Percentiles rank a stretch among this genome's conserved stretches.
phyloP scores from a whole-genome alignment of 2,329 filamentous ascomycete genomes.

The Polytolypa hystricis region DNA sequence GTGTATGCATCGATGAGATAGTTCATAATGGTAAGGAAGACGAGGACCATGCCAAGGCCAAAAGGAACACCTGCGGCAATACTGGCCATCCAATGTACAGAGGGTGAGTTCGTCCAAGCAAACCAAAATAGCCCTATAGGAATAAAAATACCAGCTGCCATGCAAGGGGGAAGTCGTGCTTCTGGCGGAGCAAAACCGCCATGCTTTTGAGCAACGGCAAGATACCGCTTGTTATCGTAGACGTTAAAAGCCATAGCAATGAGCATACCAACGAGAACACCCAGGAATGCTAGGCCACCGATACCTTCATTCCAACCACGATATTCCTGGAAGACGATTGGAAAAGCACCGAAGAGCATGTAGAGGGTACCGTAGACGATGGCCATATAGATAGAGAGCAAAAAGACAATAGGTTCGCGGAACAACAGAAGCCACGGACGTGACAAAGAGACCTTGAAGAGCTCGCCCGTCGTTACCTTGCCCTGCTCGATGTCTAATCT shows the following conservation, averaged over 20 bases:
- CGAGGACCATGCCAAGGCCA: slow-evolving; percentile 45
- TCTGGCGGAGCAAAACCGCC: slow-evolving; percentile 54
- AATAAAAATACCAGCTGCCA: slow-evolving; percentile 51
- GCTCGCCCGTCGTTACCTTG: slow-evolving; percentile 33
- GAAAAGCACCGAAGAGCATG: slow-evolving; percentile 50
- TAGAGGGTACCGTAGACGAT: slow-evolving; percentile 40
- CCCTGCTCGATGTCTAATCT: slow-evolving; percentile 39
- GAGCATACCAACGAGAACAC: slow-evolving; percentile 57
- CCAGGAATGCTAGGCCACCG: slow-evolving; percentile 55
- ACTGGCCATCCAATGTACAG: slow-evolving; percentile 45
- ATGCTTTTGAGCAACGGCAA: slow-evolving; percentile 32
- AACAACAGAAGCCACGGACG: slow-evolving; percentile 61
- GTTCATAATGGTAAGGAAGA: slow-evolving; percentile 56
- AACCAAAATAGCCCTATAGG: slow-evolving; percentile 59
- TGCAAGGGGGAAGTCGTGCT: slow-evolving; percentile 50
- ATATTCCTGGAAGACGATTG: slow-evolving; percentile 53
- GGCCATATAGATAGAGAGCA: slow-evolving; percentile 56
- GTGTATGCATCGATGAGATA: slow-evolving; percentile 61
- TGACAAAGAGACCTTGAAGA: slow-evolving; percentile 47
- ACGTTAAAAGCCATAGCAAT: slow-evolving; percentile 41
- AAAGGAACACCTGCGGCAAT: slow-evolving; percentile 43
- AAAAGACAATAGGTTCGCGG: slow-evolving; percentile 56
- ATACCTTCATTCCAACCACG: slow-evolving; percentile 51
- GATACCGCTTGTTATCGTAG: slow-evolving; percentile 47
- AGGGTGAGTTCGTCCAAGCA: slow-evolving; percentile 52